Evolutionary conservation across 208 protist genomes (phyloP).

Genomic region (Acanthamoeba lenticulata): DNA sequence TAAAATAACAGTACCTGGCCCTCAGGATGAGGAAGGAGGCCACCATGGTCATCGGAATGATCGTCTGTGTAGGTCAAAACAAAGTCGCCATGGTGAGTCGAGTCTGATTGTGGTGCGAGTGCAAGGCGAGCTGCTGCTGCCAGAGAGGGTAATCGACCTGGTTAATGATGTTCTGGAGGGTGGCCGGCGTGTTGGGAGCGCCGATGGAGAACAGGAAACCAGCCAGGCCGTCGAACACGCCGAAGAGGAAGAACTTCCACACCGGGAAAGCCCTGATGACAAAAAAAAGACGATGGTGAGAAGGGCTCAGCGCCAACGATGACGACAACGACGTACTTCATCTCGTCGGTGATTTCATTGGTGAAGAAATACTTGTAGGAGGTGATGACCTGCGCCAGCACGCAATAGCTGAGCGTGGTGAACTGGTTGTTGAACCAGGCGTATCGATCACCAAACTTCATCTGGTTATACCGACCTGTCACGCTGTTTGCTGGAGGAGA

Average conservation of each 20-base stretch:
- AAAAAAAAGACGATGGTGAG: not conserved
- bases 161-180: conserved; percentile 51
- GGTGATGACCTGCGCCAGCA: conserved; percentile 38
- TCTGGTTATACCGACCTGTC: conserved; percentile 36
- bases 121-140: not conserved
- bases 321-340: not conserved
- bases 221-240: conserved; percentile 34
- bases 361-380: conserved; percentile 62
- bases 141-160: not conserved
- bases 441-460: conserved; percentile 20
- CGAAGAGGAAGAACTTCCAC: conserved; percentile 61
- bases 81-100: too few relatives aligned
- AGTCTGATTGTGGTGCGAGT: too few relatives aligned
- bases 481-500: conserved; percentile 24
- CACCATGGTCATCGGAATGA: conserved; percentile 51
- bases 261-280: conserved; percentile 18
- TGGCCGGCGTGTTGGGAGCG: conserved; percentile 44
- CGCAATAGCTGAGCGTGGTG: not conserved
- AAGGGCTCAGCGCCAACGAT: not conserved
- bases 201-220: conserved; percentile 50
- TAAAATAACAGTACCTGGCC: too few relatives aligned
- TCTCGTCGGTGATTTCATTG: conserved; percentile 55
- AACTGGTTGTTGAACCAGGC: conserved; percentile 61
- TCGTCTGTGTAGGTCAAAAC: conserved; percentile 19
- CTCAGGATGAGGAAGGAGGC: conserved; percentile 5